Base-by-base conservation (phyloP, 345 rosid species). In the Gossypioides kirkii region DNA sequence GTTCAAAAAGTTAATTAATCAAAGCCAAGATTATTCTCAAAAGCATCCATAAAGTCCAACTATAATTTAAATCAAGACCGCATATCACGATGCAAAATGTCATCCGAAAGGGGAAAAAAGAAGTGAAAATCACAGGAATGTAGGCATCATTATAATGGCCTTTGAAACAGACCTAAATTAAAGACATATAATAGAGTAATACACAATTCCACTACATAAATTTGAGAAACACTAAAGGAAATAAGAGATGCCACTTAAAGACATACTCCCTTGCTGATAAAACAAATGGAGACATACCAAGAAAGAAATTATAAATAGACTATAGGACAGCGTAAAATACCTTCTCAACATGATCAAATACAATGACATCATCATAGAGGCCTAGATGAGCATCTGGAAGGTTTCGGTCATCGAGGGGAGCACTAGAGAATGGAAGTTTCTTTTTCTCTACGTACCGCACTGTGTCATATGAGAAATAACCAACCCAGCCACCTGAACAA, bases 301-400 rank as follows among this genome's bases (percentile, higher is more conserved):
- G 59, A 23, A 52, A n/a, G 18, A 6, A 55, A 63, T 42, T 38
- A 55, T n/a, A 16, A 54, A 32, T 25, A 26, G 22, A 52, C 25
- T 36, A 41, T 8, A 45, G 41, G 49, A 26, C 55, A 76, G 14
- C 18, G 16, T 50, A 32, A 77, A 54, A 7, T 81, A 90, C 98
- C 97, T 92, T 94, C 63, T 94, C 92, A 52, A 92, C 87, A 10
- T 90, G 98, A 83, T 94, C 98, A 84, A 94, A 94, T 22, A 94
- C 91, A 59, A 92, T 86, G 26, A 94, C 85, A 71, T 94, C 91
- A 50, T 85, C 91, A 75, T 94, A 94, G 49, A 92, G 98, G n/a
- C 98, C 93, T 36, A 94, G 87, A 81, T 94, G 98, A 78, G 92
- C 82, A 85, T 92, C 95, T 64, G 98, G 96, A 74, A 92, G 98